A percentile compares a stretch with the other conserved stretches of the same genome.
These are phyloP conservation scores for Cronartium ribicola DNA, from an alignment of 1,284 basidiomycete species.

Conservation along the genomic window DNA sequence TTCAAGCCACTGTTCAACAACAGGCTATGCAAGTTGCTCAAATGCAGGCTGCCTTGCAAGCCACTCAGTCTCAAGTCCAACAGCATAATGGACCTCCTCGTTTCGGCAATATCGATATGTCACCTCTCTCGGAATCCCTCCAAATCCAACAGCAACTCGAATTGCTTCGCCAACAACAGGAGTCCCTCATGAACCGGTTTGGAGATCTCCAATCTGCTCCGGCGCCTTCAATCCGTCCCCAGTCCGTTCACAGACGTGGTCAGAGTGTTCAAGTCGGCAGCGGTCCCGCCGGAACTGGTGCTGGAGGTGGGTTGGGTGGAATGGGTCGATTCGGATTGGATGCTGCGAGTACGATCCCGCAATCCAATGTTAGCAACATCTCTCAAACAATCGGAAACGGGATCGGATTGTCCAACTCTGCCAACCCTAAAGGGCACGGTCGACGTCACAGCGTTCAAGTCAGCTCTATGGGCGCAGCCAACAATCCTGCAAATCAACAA, in stretches of 20 bases:
- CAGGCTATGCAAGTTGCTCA: slow-evolving; percentile 49
- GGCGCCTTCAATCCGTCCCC: slow-evolving; percentile 18
- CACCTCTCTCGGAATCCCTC: slow-evolving; percentile 52
- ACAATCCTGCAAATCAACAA: slow-evolving; percentile 43
- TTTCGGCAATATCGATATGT: slow-evolving; percentile 36
- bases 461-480: slow-evolving; percentile 49
- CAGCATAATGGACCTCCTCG: not conserved
- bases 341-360: slow-evolving; percentile 44
- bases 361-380: not conserved
- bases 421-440: slow-evolving; percentile 66
- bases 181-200: slow-evolving; percentile 52
- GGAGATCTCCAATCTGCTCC: slow-evolving; percentile 44
- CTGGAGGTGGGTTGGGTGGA: slow-evolving; percentile 12
- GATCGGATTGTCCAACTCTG: slow-evolving; percentile 36
- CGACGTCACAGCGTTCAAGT: slow-evolving; percentile 92
- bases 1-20: slow-evolving; percentile 47
- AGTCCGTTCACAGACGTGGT: slow-evolving; percentile 43
- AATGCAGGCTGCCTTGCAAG: slow-evolving; percentile 44
- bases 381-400: slow-evolving; percentile 30
- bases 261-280: slow-evolving; percentile 43
- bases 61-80: slow-evolving; percentile 16
- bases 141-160: slow-evolving; percentile 55
- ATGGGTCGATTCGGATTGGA: slow-evolving; percentile 41
- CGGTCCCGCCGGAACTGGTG: slow-evolving; percentile 51
- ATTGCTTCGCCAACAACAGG: slow-evolving; percentile 53